phyloP scores from a whole-genome alignment of 352 stramenopile species.

The Blastocystis sp. region DNA sequence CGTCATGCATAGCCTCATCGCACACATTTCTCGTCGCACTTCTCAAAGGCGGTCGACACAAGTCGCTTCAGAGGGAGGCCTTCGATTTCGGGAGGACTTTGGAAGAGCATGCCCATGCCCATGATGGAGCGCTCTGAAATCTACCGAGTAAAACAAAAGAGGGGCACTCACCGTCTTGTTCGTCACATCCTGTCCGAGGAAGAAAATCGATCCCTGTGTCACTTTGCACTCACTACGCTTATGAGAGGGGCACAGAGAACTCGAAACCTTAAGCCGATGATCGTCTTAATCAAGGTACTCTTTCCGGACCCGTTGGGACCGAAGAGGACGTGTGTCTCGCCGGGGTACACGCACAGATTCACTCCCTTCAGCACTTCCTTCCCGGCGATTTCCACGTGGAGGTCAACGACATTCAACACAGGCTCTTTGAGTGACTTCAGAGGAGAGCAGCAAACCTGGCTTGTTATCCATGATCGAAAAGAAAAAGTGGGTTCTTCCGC shows the following conservation, averaged over 20 bases:
- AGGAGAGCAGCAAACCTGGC: not conserved
- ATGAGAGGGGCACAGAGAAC: not conserved
- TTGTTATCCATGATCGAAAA: constrained; percentile 15
- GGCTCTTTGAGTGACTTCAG: constrained; percentile 6
- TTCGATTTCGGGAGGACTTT: constrained; percentile 70
- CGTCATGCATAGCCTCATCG: not conserved
- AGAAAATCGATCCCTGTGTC: constrained; percentile 60
- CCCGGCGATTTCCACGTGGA: constrained; percentile 60
- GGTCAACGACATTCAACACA: constrained; percentile 48
- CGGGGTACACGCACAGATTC: constrained; percentile 32
- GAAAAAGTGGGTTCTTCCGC: not conserved
- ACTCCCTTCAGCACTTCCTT: constrained; percentile 69
- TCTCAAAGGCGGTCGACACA: constrained; percentile 12
- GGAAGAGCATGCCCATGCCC: constrained; percentile 73
- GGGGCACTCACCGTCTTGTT: not conserved
- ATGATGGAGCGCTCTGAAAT: constrained; percentile 66
- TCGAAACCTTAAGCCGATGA: constrained; percentile 59
- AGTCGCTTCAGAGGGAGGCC: constrained; percentile 59
- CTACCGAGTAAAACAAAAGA: not conserved
- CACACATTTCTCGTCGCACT: constrained; percentile 43
- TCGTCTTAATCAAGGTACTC: constrained; percentile 73
- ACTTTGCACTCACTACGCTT: constrained; percentile 63
- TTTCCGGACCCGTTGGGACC: constrained; percentile 73
- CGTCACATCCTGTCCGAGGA: constrained; percentile 63
- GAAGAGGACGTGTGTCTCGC: constrained; percentile 73